Evolutionary conservation across 2,329 filamentous ascomycete species (phyloP).

Genomic region (Colletotrichum navitas): DNA sequence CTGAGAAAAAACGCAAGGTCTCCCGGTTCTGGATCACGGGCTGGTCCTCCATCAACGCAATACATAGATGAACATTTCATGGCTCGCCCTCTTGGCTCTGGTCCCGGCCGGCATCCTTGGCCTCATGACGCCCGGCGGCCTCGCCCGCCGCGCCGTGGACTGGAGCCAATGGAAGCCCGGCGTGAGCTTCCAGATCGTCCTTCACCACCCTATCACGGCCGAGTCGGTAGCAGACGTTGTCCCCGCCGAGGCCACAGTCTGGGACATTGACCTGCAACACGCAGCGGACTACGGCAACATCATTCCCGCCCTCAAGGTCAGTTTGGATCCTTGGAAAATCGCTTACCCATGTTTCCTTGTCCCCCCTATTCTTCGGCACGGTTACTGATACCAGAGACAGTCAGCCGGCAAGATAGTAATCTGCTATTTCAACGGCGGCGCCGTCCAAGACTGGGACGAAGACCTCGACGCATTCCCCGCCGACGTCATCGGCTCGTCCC

Average conservation of each 20-base stretch:
- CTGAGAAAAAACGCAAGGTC: not conserved
- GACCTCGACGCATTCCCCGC: conserved; percentile 45
- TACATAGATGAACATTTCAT: conserved; percentile 6
- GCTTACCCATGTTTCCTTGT: no score
- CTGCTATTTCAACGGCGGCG: conserved; percentile 53
- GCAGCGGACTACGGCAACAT: conserved; percentile 46
- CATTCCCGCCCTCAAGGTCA: conserved; percentile 49
- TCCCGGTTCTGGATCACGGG: not conserved
- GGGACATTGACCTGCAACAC: conserved; percentile 51
- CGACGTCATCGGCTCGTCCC: conserved; percentile 45
- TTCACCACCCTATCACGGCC: conserved; percentile 49
- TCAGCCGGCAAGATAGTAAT: conserved; percentile 49
- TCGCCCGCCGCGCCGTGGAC: conserved; percentile 23
- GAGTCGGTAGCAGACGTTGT: conserved; percentile 45
- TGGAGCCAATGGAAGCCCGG: conserved; percentile 48
- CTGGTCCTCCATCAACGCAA: conserved; percentile 33
- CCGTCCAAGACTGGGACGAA: conserved; percentile 48
- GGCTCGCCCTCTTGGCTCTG: conserved; percentile 19
- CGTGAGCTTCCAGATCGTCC: conserved; percentile 49
- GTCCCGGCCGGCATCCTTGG: conserved; percentile 23
- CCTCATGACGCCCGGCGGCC: conserved; percentile 6
- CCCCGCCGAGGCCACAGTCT: conserved; percentile 47
- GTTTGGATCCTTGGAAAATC: not conserved
- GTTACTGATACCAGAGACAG: not conserved
- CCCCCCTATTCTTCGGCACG: not conserved